Conservation (phyloP, 257 asterid species). For the Parsonsia alboflavescens region DNA sequence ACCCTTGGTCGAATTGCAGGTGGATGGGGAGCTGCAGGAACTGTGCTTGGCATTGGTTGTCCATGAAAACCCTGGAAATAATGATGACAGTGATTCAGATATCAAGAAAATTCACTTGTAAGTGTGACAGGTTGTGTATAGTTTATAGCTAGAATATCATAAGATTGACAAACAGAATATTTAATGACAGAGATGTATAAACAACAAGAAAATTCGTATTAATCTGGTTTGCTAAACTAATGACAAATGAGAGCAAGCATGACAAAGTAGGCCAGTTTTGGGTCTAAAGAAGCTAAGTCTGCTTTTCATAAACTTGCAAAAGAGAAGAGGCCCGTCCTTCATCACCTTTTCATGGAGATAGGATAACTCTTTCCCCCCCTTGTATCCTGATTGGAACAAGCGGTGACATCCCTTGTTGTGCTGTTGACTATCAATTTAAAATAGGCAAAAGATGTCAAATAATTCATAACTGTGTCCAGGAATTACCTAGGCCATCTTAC, state of each 20-base stretch:
- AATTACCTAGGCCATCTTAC: neutral
- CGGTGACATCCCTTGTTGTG: neutral
- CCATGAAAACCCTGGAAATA: conserved; percentile 71
- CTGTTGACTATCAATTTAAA: neutral
- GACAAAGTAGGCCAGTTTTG: neutral
- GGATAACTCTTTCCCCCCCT: neutral
- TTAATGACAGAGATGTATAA: neutral
- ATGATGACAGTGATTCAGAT: conserved; percentile 4
- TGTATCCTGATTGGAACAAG: neutral
- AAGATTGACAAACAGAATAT: neutral
- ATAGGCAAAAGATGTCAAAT: neutral
- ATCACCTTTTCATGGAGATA: neutral
- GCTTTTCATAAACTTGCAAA: neutral
- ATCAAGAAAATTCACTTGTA: conserved; percentile 4
- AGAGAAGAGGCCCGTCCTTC: neutral
- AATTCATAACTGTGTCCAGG: neutral
- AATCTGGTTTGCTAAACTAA: neutral
- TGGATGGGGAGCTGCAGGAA: conserved; percentile 66
- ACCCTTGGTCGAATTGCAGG: conserved; percentile 92
- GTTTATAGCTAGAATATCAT: neutral
- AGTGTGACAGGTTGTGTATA: neutral
- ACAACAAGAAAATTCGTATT: neutral
- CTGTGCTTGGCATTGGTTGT: conserved; percentile 55
- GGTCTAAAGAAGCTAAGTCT: neutral
- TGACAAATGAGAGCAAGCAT: neutral